Evolutionary conservation across 352 stramenopile species (phyloP).

Genomic region (Phytophthora sp.): DNA sequence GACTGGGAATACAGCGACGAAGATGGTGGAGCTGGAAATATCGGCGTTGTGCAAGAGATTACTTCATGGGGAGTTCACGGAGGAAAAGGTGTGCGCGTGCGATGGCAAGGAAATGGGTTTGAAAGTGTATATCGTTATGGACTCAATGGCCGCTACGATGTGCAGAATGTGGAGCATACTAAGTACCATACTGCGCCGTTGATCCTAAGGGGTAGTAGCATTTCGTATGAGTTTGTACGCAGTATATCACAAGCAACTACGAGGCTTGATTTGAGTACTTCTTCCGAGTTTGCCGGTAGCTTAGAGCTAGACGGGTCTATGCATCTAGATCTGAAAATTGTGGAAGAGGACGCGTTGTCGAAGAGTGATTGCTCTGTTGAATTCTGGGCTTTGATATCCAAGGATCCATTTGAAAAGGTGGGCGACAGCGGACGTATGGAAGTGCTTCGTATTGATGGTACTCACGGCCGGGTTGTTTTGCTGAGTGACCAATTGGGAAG

Average conservation of each 20-base stretch:
- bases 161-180: slow-evolving; percentile 40
- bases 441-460: slow-evolving; percentile 31
- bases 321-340: slow-evolving; percentile 29
- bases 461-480: slow-evolving; percentile 20
- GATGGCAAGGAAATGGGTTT: slow-evolving; percentile 49
- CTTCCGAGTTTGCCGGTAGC: slow-evolving; percentile 22
- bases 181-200: slow-evolving; percentile 40
- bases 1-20: slow-evolving; percentile 82
- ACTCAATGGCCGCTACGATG: slow-evolving; percentile 63
- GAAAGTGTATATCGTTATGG: slow-evolving; percentile 70
- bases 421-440: slow-evolving; percentile 22
- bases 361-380: slow-evolving; percentile 59
- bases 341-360: slow-evolving; percentile 23
- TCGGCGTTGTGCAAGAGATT: slow-evolving; percentile 63
- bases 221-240: slow-evolving; percentile 52
- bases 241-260: slow-evolving; percentile 5
- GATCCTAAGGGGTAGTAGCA: slow-evolving; percentile 47
- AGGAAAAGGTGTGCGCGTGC: slow-evolving; percentile 63
- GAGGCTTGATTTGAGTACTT: slow-evolving; percentile 21
- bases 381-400: slow-evolving; percentile 48
- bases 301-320: slow-evolving; percentile 47
- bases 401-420: slow-evolving; percentile 11
- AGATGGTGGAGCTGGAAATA: slow-evolving; percentile 65
- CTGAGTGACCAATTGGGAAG: slow-evolving; percentile 20
- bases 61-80: slow-evolving; percentile 55